Evolutionary conservation across 2,329 filamentous ascomycete species (phyloP).

Genomic region (Fusarium avenaceum): DNA sequence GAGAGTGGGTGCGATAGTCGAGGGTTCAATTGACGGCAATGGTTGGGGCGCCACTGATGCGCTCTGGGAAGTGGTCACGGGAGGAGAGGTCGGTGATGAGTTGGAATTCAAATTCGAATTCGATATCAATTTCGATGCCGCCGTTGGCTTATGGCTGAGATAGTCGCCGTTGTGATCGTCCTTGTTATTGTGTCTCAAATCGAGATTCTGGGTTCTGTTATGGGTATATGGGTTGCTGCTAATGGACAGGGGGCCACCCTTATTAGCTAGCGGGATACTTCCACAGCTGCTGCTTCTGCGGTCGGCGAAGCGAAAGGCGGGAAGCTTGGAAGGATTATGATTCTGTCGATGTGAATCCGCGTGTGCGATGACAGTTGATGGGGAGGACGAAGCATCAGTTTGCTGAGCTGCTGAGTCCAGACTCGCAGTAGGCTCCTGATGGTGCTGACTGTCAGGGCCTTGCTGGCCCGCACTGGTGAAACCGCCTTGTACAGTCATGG

Average conservation of each 20-base stretch:
- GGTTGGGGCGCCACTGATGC: slow-evolving; percentile 37
- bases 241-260: slow-evolving; percentile 35
- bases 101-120: slow-evolving; percentile 4
- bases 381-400: slow-evolving; percentile 33
- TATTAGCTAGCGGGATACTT: slow-evolving; percentile 45
- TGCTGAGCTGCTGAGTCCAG: slow-evolving; percentile 27
- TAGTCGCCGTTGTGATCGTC: slow-evolving; percentile 15
- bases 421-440: slow-evolving; percentile 4
- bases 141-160: slow-evolving; percentile 24
- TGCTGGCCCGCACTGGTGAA: slow-evolving; percentile 49
- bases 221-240: slow-evolving; percentile 32
- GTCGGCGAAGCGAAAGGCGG: slow-evolving; percentile 68
- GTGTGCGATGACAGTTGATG: slow-evolving; percentile 31
- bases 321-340: slow-evolving; percentile 69
- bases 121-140: slow-evolving; percentile 11
- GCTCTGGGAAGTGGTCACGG: slow-evolving; percentile 39
- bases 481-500: slow-evolving; percentile 50
- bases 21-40: slow-evolving; percentile 42
- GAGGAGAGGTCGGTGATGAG: slow-evolving; percentile 35
- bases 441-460: slow-evolving; percentile 41
- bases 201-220: slow-evolving; percentile 33
- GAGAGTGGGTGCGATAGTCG: slow-evolving; percentile 50
- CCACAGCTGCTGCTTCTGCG: slow-evolving; percentile 51
- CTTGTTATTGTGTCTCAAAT: slow-evolving; percentile 39
- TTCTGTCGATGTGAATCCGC: slow-evolving; percentile 65